Evolutionary conservation across 2,329 filamentous ascomycete genomes (phyloP), one percentile per base, ranked within the genome.

Genomic region (Fusarium tuaranense): DNA sequence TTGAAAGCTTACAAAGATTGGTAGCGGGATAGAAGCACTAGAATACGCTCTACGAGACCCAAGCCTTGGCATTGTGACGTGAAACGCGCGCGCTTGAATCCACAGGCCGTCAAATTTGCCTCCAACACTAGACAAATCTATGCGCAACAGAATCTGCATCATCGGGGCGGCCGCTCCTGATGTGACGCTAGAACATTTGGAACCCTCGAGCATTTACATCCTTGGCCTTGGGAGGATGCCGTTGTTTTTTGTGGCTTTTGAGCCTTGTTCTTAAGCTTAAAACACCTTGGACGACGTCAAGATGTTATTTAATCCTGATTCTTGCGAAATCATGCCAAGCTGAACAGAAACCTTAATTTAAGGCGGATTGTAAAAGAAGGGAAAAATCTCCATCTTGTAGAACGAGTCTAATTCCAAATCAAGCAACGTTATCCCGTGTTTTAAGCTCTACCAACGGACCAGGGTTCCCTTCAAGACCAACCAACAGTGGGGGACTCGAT

Each of bases 141-240:
- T 65, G 51, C 32, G 38, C 39, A 46, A 70, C 76, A 63, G 72
- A 55, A 64, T 69, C 62, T 72, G 70, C 68, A 60, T 41, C 57
- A 60, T 41, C 57, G 51, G 53, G 34, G 53, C 60, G 41, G 62
- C 66, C 69, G 69, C 46, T 32, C 63, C 69, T 71, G 67, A 69
- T 38, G 41, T 64, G 55, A 59, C n/a, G 61, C 63, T 63, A 63
- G 39, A 39, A 41, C 22, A 25, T 30, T 78, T 36, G 76, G 76
- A 78, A 77, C 74, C 76, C 74, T 78, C 63, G 67, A 61, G 68
- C 69, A 76, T 76, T 25, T 57, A 18, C 7, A 14, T n/a, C 22
- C 18, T 46, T 58, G 51, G 53, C 16, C 16, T 25, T 36, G 63
- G 12, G 34, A 46, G 12, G 34, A 46, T 22, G 38, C 46, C 51